Evolutionary conservation across 257 asterid genomes (phyloP).

Genomic region (Gardenia jasminoides): DNA sequence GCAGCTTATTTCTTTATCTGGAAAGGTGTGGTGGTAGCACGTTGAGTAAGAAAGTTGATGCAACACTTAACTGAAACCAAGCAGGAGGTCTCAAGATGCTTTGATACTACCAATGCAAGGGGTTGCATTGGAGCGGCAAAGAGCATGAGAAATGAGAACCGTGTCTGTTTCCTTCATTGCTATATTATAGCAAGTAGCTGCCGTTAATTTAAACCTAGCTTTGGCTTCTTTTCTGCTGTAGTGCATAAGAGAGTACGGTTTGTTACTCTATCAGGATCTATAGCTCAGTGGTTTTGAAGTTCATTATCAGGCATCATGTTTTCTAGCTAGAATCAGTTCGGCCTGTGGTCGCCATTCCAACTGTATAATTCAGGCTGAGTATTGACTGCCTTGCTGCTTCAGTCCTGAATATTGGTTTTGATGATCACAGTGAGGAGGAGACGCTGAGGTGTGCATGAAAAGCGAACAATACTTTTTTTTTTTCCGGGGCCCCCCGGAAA

Average conservation of each 20-base stretch:
- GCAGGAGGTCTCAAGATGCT: not conserved
- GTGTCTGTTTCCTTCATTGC: not conserved
- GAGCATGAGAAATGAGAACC: not conserved
- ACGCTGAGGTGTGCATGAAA: not conserved
- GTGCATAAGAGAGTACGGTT: not conserved
- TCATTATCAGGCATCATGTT: not conserved
- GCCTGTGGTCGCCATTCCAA: not conserved
- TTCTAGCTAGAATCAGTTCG: not conserved
- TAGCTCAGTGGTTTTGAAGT: not conserved
- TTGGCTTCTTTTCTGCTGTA: not conserved
- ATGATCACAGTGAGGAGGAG: not conserved
- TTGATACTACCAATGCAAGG: not conserved
- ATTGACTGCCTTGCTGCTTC: not conserved
- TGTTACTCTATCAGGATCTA: not conserved
- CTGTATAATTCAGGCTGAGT: not conserved
- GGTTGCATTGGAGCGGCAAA: not conserved
- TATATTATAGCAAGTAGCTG: not conserved
- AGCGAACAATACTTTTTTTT: not conserved
- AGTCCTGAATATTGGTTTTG: not conserved
- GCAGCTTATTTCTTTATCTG: slow-evolving; percentile 48
- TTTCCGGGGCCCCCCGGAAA: too few species aligned
- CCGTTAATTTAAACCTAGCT: not conserved
- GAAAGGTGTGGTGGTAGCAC: slow-evolving; percentile 17
- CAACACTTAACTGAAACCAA: not conserved
- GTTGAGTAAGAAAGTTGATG: not conserved